Base-by-base conservation (phyloP, 768 basidiomycete species). In the Psilocybe sp. region DNA sequence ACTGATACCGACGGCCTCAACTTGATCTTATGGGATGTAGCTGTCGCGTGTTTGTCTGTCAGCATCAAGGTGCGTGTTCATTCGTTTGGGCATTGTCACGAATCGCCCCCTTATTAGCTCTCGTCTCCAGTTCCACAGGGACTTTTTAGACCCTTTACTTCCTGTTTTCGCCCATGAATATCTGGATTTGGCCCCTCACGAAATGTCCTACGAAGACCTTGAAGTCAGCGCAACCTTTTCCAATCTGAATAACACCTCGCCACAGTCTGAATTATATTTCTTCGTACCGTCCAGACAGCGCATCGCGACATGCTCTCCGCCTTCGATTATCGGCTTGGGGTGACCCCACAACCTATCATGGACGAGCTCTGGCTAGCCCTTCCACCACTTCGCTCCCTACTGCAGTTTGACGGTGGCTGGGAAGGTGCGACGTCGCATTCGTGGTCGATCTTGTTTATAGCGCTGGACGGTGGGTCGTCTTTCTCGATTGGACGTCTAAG, bases 281-380 rank as follows among this genome's bases (percentile, higher is more conserved):
- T 10, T n/a, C 19, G 23, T 14, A 15, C 46, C 41, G 31, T 43
- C 9, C 49, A 85, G 84, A 66, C 64, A 39, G 74, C 80, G 3
- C 84, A 87, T 51, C 75, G 80, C 14, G 80, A 84, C 40, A 60
- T 86, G 28, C 64, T 87, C 13, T 60, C 61, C 0, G 68, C 75
- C 0, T 66, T 85, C 32, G 59, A 64, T 11, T 85, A 76, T 61
- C 59, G 64, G 16, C 62, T 87, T 2, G 80, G 81, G 0, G 74
- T 70, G 33, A 74, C 73, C 7, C 82, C 80, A 12, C 81, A 82
- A 32, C 76, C 76, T 0, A 60, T 84, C 18, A 54, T 87, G 51
- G 77, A 81, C 46, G 82, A 87, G 51, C 56, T 87, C 1, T 84
- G 81, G 81, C 49, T 60, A 23, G 79, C 80, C 6, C 66, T 82